Evolutionary conservation across 2,329 filamentous ascomycete genomes (phyloP), one percentile per base, ranked within the genome.

Genomic region (Phoma herbarum): DNA sequence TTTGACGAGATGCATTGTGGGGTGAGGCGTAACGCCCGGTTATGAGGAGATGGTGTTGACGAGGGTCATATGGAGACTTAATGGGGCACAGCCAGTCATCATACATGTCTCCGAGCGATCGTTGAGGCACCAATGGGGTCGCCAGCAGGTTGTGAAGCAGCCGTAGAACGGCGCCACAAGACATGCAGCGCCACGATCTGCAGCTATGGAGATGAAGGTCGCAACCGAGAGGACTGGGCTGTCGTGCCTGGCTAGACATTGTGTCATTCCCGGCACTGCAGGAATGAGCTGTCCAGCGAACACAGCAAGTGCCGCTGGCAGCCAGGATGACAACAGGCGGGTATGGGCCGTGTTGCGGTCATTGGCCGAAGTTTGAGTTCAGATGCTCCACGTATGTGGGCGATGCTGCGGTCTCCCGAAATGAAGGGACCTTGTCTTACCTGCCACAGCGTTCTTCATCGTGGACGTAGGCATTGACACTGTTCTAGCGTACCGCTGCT

Each of bases 381-480:
- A 74, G 74, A 74, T 35, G 50, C 25, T 69, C 71, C 73, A 70
- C 64, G 60, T 64, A 66, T 52, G 66, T 71, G 75, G 73, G 66
- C 67, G 71, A 76, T 75, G 66, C 69, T 75, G 72, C 72, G 75
- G 68, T 59, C 47, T 68, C 65, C 75, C 73, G 74, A 77, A 77
- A 77, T 77, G 72, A 75, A 76, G 72, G 74, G 71, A 73, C 64
- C 61, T 66, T 72, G 74, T 76, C 65, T 68, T 52, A 69, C 73
- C 66, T 73, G 63, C 59, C 63, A 66, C 65, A 51, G 47, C 57
- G 47, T 53, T 51, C 28, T 35, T 28, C 28, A 37, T 29, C 16
- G 42, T 29, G 43, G 25, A 44, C 8, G 22, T 23, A 43, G 26
- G 52, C 47, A 51, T 45, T 60, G 33, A 42, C 28, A 23, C 14